Conservation (phyloP, 371 early-diverging fungal genomes). For the Mortierella sp. region DNA sequence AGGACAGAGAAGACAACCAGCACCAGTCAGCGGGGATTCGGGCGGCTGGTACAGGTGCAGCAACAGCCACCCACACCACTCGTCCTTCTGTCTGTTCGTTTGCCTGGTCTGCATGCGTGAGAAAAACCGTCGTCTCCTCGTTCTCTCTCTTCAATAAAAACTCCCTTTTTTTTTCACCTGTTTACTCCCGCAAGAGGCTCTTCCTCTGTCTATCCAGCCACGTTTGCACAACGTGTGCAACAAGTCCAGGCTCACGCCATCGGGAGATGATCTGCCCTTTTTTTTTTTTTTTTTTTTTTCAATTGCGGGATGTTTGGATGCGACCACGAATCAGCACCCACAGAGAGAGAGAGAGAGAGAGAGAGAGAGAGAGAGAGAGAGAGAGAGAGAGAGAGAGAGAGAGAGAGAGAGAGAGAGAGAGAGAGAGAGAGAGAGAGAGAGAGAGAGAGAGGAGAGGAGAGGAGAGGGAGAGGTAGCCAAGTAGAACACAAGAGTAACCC, state of each 20-base stretch:
- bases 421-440: slow-evolving; percentile 1
- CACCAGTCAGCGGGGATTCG: too few relatives aligned
- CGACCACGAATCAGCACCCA: too few relatives aligned
- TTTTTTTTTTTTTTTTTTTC: neutral
- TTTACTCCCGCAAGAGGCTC: too few relatives aligned
- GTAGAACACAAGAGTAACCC: slow-evolving; percentile 89
- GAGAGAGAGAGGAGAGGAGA: slow-evolving; percentile 12
- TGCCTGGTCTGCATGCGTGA: neutral
- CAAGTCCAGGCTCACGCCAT: too few relatives aligned
- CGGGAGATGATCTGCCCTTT: too few relatives aligned
- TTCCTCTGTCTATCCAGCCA: neutral
- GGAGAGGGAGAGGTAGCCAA: slow-evolving; percentile 91
- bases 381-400: slow-evolving; percentile 6
- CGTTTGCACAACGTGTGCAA: neutral
- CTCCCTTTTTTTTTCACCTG: neutral
- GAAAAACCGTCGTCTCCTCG: neutral
- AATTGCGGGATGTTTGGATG: neutral
- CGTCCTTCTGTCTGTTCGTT: slow-evolving; percentile 66
- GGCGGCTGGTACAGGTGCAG: too few relatives aligned
- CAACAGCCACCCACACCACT: slow-evolving; percentile 80
- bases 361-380: neutral
- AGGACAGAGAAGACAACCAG: too few relatives aligned
- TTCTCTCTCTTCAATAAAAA: neutral
- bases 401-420: neutral
- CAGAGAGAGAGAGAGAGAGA: slow-evolving; percentile 2